Evolutionary conservation across 441 rosid species (phyloP).

Genomic region (Pelargonium cotyledonis): DNA sequence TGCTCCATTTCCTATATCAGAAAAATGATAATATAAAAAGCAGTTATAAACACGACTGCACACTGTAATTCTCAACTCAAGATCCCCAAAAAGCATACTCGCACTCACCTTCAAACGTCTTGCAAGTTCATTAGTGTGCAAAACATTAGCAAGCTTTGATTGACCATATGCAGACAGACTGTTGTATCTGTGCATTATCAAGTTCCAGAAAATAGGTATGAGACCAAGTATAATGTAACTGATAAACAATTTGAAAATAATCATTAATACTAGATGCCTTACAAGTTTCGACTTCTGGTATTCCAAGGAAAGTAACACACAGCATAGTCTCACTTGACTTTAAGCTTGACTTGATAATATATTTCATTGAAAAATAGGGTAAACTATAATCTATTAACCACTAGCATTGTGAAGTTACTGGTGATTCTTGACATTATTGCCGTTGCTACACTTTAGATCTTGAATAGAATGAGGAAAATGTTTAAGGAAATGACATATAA

Average conservation of each 20-base stretch:
- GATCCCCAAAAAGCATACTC: not conserved
- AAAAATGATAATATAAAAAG: not conserved
- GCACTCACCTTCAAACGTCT: slow-evolving; percentile 38
- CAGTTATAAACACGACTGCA: not conserved
- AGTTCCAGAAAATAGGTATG: not conserved
- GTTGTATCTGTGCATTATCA: slow-evolving; percentile 31
- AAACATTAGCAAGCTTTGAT: slow-evolving; percentile 56
- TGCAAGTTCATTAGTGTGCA: slow-evolving; percentile 54
- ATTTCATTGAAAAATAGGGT: not conserved
- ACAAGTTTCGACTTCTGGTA: not conserved
- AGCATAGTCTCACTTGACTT: too few relatives aligned
- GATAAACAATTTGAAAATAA: not conserved
- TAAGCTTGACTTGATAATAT: not conserved
- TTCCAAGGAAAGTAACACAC: too few relatives aligned
- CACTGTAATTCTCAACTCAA: not conserved
- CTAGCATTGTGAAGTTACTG: not conserved
- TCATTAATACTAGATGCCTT: not conserved
- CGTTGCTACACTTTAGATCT: not conserved
- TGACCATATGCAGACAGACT: slow-evolving; percentile 45
- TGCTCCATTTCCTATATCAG: not conserved
- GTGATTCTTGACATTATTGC: not conserved
- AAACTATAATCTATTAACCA: not conserved
- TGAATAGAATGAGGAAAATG: not conserved
- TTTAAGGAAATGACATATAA: not conserved
- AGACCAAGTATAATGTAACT: not conserved